Conservation (phyloP, 495 filamentous ascomycete species). For the Tuber borchii region DNA sequence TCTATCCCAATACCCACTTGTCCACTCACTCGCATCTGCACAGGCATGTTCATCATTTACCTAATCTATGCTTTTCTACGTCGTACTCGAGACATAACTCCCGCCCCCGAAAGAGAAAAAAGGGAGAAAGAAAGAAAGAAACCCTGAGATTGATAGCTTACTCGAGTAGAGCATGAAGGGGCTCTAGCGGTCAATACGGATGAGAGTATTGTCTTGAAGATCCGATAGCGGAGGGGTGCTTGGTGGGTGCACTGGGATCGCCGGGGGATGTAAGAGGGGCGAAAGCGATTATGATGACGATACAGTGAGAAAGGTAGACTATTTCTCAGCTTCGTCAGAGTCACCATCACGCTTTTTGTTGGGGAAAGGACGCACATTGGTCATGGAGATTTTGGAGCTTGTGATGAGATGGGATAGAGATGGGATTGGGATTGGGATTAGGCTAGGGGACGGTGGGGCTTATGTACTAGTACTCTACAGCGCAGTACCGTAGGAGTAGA, state of each 20-base stretch:
- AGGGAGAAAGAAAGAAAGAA: neutral
- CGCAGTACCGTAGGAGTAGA: no score
- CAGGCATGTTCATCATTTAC: neutral
- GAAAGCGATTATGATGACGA: neutral
- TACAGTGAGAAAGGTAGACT: neutral
- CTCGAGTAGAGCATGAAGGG: neutral
- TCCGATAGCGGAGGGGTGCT: neutral
- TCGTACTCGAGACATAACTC: neutral
- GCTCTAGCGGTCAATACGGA: neutral
- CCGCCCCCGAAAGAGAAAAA: neutral
- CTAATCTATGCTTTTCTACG: neutral
- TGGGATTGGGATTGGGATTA: no score
- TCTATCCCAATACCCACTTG: neutral
- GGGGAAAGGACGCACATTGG: neutral
- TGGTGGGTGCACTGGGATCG: neutral
- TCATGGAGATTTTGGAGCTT: neutral
- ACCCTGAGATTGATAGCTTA: neutral
- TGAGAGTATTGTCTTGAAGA: neutral
- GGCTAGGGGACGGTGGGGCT: no score
- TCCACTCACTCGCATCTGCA: neutral
- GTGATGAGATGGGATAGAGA: neutral
- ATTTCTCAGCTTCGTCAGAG: neutral
- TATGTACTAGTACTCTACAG: no score
- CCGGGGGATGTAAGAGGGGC: neutral
- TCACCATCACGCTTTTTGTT: neutral